phyloP scores from a whole-genome alignment of 768 basidiomycete genomes.

The Hortiboletus campestris region DNA sequence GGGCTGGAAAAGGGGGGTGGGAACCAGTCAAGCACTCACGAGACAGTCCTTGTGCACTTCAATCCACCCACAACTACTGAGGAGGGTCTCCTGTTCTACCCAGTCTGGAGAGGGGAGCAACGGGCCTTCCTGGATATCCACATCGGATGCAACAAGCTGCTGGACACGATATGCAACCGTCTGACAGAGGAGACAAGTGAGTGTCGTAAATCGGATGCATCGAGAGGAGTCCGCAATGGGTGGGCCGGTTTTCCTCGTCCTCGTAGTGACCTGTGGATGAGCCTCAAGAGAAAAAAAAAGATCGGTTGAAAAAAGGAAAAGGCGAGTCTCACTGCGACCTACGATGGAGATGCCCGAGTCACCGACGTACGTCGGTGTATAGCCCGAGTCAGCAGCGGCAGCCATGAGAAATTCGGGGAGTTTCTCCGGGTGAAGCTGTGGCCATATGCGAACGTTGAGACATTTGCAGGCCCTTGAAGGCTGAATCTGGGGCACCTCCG shows the following conservation, averaged over 20 bases:
- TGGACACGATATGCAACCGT: slow-evolving; percentile 65
- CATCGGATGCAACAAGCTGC: slow-evolving; percentile 55
- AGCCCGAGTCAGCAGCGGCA: slow-evolving; percentile 35
- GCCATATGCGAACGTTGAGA: slow-evolving; percentile 63
- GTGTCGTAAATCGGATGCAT: slow-evolving; percentile 57
- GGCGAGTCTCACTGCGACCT: slow-evolving; percentile 25
- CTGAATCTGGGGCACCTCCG: slow-evolving; percentile 16
- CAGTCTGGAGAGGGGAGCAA: slow-evolving; percentile 72
- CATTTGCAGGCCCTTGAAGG: slow-evolving; percentile 60
- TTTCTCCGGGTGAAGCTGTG: slow-evolving; percentile 28
- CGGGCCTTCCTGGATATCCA: slow-evolving; percentile 61
- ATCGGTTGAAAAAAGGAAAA: slow-evolving; percentile 1
- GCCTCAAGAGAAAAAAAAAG: slow-evolving; percentile 38
- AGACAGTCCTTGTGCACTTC: slow-evolving; percentile 64
- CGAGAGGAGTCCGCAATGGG: slow-evolving; percentile 44
- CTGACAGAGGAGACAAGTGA: slow-evolving; percentile 71
- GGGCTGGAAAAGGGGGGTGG: background rate
- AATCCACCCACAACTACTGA: slow-evolving; percentile 69
- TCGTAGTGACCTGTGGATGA: slow-evolving; percentile 69
- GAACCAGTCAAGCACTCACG: slow-evolving; percentile 45
- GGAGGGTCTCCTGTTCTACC: slow-evolving; percentile 71
- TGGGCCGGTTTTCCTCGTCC: slow-evolving; percentile 50
- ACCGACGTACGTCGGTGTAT: slow-evolving; percentile 56
- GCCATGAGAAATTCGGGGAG: slow-evolving; percentile 37
- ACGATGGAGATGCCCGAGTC: slow-evolving; percentile 69